Base-by-base conservation (phyloP, 352 stramenopile genomes). In the Plasmopara viticola region DNA sequence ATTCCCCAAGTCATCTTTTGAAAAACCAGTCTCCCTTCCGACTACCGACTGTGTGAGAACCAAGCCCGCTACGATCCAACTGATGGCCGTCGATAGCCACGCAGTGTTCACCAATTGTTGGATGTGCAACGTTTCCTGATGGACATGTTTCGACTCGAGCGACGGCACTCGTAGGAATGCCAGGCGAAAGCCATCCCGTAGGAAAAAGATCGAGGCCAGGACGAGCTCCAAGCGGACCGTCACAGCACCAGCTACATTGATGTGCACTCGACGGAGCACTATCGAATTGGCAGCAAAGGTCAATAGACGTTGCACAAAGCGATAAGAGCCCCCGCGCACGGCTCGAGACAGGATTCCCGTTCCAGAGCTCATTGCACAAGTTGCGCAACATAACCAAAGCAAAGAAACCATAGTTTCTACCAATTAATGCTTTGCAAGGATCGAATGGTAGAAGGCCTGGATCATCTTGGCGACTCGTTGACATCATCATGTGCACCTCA, bases 141-240 rank as follows among this genome's bases (percentile, higher is more conserved):
- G 2, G 0, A 40, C 5, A 14, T 40, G 31, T 17, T 50, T 53
- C 13, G 61, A 56, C 44, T 89, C 79, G 20, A 93, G 62, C 44
- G 77, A 78, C 18, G 78, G 72, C 68, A 89, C 81, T 15, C 86
- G 84, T 30, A 95, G 68, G 46, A 91, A 91, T 12, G 84, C 85
- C 15, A 96, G 58, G 2, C 87, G 84, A 51, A 96, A 92, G 44
- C 82, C 86, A 52, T 96, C 87, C 30, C 87, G 79, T n/a, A 97
- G 58, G 15, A 96, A 73, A 51, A 97, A 94, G 52, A 88, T 83
- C 37, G 84, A 95, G 20, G 86, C 90, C 31, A 96, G 65, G 33
- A 87, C 79, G 31, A 97, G 68, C 58, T 97, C 90, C 33, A 96
- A 70, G 7, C 85, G 86, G 48, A 96, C 80, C 1, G 85, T 89